phyloP scores from a whole-genome alignment of 192 early-diverging fungal genomes.

The Mortierella claussenii region DNA sequence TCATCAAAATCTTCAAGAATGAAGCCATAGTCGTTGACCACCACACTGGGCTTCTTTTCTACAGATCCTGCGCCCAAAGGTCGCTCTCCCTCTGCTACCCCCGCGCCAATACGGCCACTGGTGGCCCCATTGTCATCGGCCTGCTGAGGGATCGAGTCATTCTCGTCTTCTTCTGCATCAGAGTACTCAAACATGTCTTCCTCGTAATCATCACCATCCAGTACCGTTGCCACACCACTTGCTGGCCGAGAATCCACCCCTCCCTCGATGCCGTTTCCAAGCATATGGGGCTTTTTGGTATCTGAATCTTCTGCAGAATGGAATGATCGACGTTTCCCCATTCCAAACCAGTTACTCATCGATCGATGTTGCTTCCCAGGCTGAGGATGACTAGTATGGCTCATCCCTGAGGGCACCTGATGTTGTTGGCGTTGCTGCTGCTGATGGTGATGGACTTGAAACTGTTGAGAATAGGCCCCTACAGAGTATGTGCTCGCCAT shows the following conservation, averaged over 20 bases:
- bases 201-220: slow-evolving; percentile 12
- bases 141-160: background rate
- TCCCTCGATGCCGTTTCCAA: slow-evolving; percentile 32
- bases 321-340: slow-evolving; percentile 22
- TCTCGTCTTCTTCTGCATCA: slow-evolving; percentile 21
- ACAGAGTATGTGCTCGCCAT: slow-evolving; percentile 12
- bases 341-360: slow-evolving; percentile 39
- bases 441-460: slow-evolving; percentile 8
- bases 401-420: slow-evolving; percentile 3
- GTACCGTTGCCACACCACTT: slow-evolving; percentile 1
- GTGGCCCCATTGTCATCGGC: background rate
- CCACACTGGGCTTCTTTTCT: slow-evolving; percentile 1
- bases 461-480: background rate
- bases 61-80: background rate
- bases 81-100: background rate
- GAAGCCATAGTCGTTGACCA: slow-evolving; percentile 42
- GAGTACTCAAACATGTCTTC: slow-evolving; percentile 26
- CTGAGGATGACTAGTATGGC: slow-evolving; percentile 5
- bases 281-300: slow-evolving; percentile 12
- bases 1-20: slow-evolving; percentile 25
- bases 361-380: slow-evolving; percentile 13
- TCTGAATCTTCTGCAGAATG: slow-evolving; percentile 16
- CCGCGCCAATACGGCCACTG: background rate
- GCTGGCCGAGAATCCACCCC: slow-evolving; percentile 18
- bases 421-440: slow-evolving; percentile 17